These are phyloP conservation scores for Symbiodinium pilosum DNA, from an alignment of 73 alveolate genomes.

Conservation along the genomic window DNA sequence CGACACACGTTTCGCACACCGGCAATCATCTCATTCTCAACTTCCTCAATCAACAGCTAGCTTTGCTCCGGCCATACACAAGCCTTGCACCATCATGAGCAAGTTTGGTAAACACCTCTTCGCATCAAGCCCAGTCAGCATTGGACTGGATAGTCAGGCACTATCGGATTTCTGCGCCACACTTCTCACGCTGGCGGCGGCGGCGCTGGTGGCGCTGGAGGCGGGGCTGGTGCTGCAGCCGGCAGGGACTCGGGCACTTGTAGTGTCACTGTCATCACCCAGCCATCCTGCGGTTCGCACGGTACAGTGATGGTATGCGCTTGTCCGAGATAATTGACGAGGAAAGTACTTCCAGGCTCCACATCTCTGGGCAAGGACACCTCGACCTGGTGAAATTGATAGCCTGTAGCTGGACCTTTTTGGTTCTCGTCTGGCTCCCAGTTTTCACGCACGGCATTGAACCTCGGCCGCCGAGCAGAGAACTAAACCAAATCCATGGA, in stretches of 20 bases:
- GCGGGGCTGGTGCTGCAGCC: neutral
- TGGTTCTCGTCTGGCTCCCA: constrained; percentile 78
- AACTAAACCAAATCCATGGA: too few species aligned
- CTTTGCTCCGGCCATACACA: too few species aligned
- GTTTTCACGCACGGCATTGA: constrained; percentile 73
- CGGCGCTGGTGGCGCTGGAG: neutral
- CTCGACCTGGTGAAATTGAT: constrained; percentile 28
- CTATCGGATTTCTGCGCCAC: neutral
- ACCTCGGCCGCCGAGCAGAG: too few species aligned
- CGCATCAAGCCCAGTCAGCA: too few species aligned
- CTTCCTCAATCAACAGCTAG: constrained; percentile 28
- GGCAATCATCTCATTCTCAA: constrained; percentile 81
- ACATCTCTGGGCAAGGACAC: neutral
- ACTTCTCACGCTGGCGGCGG: neutral
- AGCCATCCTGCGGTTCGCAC: neutral
- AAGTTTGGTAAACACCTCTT: too few species aligned
- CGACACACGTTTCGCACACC: constrained; percentile 84
- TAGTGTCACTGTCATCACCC: constrained; percentile 34
- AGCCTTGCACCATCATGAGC: too few species aligned
- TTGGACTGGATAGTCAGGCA: neutral
- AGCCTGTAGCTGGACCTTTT: neutral
- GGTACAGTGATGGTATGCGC: constrained; percentile 35
- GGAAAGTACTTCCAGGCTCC: constrained; percentile 35
- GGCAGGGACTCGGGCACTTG: constrained; percentile 61
- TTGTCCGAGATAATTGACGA: constrained; percentile 32